phyloP scores from a whole-genome alignment of 1,139 yeast species.

The Arxiozyma bovina region DNA sequence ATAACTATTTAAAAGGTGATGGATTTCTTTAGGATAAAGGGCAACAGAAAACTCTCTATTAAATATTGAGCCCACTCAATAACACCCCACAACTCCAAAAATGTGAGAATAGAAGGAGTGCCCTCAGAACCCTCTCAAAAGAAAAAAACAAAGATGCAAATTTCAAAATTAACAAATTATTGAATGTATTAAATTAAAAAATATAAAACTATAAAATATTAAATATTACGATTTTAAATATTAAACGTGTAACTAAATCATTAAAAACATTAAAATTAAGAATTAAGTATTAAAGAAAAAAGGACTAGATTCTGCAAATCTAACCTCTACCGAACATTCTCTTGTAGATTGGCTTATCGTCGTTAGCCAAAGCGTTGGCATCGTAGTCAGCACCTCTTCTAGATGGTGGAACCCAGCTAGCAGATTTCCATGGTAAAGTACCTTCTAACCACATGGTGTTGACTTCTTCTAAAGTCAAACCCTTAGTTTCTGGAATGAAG shows the following conservation, averaged over 20 bases:
- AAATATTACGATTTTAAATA: not conserved
- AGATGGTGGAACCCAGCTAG: conserved; percentile 19
- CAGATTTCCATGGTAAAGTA: conserved; percentile 39
- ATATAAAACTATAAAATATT: too few species aligned
- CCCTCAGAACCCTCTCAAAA: not conserved
- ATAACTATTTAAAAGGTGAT: too few species aligned
- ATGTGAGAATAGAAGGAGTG: not conserved
- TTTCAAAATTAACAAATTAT: not conserved
- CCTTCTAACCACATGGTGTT: conserved; percentile 44
- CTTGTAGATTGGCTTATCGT: conserved; percentile 11
- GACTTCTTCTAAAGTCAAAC: conserved; percentile 60
- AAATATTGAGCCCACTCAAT: too few species aligned
- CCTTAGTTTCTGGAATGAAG: conserved; percentile 60
- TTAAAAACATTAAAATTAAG: not conserved
- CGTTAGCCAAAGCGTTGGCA: conserved; percentile 9
- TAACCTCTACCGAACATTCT: conserved; percentile 11
- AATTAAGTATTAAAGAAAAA: too few species aligned
- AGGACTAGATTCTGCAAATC: not conserved
- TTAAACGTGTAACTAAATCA: not conserved
- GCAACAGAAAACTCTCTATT: too few species aligned
- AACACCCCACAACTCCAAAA: not conserved
- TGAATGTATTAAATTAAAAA: too few species aligned
- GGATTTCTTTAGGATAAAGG: too few species aligned
- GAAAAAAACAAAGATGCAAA: not conserved
- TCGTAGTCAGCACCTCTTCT: conserved; percentile 27